Base-by-base conservation (phyloP, 2,329 filamentous ascomycete species). In the Ophiocordyceps sinensis region DNA sequence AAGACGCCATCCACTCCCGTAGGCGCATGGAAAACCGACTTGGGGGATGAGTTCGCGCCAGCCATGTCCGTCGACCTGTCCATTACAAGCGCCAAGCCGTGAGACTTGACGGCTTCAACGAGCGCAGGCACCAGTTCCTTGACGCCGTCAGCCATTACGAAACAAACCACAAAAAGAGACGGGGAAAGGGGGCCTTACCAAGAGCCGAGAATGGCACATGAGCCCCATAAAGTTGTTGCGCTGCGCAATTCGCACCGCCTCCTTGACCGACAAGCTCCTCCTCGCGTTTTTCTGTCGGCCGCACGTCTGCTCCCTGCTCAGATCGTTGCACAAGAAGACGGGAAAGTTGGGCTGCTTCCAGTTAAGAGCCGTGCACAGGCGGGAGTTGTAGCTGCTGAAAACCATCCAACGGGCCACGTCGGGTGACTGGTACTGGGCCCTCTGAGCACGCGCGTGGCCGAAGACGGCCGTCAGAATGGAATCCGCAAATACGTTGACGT, bases 301-400 rank as follows among this genome's bases (percentile, higher is more conserved):
- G 13, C 66, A 52, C 12, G 60, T 56, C 26, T 69, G 71, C 44
- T 79, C 74, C 8, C 73, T 69, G 19, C 86, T 86, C 23, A 96
- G 75, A 44, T 95, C 87, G 59, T 96, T 96, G 65, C 88, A 95
- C 37, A 96, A 71, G 51, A 98, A 84, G 0, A 96, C 85, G 0
- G 91, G 91, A 58, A 94, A 98, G 57, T 96, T 98, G 3, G 91
- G 91, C 60, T 98, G 91, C 61, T 98, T 98, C 91, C 91, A 98
- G 62, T 98, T 98, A 52, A 98, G 65, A 5, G 89, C 88, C 14
- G 85, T 93, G 63, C 91, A 98, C 17, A 96, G 75, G 47, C 81
- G 82, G 12, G 85, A 71, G 56, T 94, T 95, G 61, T 89, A 94
- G 19, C 86, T 94, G 52, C 85, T 93, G 59, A 98, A 95, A 11